Base-by-base conservation (phyloP, 139 green algal genomes). In the Coelastrella sp. region DNA sequence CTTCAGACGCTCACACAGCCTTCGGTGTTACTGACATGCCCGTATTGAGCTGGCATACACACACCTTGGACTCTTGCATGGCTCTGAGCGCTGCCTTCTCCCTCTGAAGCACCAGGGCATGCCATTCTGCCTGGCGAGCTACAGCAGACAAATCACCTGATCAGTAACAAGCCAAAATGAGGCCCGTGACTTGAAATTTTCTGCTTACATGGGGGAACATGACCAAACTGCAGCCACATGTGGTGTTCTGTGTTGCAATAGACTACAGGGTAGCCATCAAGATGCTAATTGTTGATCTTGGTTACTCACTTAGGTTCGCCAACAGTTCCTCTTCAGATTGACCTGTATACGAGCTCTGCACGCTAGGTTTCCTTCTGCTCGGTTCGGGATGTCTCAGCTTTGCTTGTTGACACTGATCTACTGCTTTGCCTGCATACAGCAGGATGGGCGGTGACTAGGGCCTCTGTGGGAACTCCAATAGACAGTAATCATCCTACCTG, bases 51-150 rank as follows among this genome's bases (percentile, higher is more conserved):
- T 27, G 21, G 63, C 63, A 27, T 2, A 17, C 17, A 17, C 63
- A 2, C 27, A 64, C 38, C 40, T 74, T 45, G 27, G 37, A 57
- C 35, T 37, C 27, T 38, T 74, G 59, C 57, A 69, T n/a, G 5
- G 59, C 40, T 17, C 25, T 43, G 32, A 84, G 40, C 30, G 59
- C 53, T 74, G 77, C 77, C 25, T 74, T 59, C 60, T 84, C 77
- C 25, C 77, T 38, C 60, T 84, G 77, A 38, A 84, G 77, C 60
- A 84, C 60, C 40, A 51, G 38, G 2, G 59, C 75, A 19, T 60
- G 35, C 76, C 40, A 37, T 32, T 72, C 76, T 30, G 76, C 76
- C 27, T 83, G 76, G 3, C 38, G 34, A 40, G 45, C 76, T 83
- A 35, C 34, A 62, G 34, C 17, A 53, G 34, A 71, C 15, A 8